Evolutionary conservation across 1,284 basidiomycete species (phyloP).

Genomic region (Ceratobasidium theobromae): DNA sequence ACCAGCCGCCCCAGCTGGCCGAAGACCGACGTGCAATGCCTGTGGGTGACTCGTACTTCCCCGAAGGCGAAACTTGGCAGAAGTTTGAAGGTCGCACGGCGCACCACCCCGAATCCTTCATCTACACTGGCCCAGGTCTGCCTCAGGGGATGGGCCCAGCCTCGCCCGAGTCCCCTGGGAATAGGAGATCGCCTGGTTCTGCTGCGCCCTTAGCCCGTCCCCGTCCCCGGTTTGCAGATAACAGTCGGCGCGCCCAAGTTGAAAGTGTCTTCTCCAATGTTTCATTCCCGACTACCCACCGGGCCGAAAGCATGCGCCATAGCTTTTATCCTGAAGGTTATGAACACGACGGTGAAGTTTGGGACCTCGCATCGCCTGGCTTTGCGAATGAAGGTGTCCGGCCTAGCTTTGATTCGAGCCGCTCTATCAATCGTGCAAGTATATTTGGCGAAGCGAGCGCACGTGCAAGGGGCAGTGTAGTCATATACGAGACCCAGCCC

Average conservation of each 20-base stretch:
- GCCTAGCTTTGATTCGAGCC: conserved; percentile 23
- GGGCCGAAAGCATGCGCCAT: conserved; percentile 25
- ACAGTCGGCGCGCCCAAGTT: neutral
- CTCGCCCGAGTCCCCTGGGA: neutral
- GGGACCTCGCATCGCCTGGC: conserved; percentile 28
- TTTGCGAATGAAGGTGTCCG: neutral
- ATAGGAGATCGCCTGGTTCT: neutral
- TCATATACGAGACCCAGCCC: conserved; percentile 8
- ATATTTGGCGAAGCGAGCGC: conserved; percentile 17
- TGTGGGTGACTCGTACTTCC: conserved; percentile 29
- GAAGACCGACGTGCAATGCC: neutral
- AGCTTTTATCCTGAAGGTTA: conserved; percentile 27
- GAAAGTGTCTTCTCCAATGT: conserved; percentile 28
- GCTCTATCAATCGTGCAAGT: conserved; percentile 17
- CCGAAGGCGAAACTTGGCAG: conserved; percentile 26
- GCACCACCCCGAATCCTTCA: conserved; percentile 27
- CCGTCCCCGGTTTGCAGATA: conserved; percentile 16
- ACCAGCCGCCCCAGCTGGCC: neutral
- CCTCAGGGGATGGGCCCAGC: neutral
- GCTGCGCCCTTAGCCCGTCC: conserved; percentile 6
- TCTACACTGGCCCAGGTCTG: conserved; percentile 8
- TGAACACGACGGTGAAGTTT: conserved; percentile 28
- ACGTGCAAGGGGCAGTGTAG: conserved; percentile 21
- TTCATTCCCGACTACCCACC: conserved; percentile 27
- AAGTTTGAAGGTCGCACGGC: conserved; percentile 29